Evolutionary conservation across 2,329 filamentous ascomycete genomes (phyloP), one percentile per base, ranked within the genome.

Genomic region (Dothidotthia symphoricarpi): DNA sequence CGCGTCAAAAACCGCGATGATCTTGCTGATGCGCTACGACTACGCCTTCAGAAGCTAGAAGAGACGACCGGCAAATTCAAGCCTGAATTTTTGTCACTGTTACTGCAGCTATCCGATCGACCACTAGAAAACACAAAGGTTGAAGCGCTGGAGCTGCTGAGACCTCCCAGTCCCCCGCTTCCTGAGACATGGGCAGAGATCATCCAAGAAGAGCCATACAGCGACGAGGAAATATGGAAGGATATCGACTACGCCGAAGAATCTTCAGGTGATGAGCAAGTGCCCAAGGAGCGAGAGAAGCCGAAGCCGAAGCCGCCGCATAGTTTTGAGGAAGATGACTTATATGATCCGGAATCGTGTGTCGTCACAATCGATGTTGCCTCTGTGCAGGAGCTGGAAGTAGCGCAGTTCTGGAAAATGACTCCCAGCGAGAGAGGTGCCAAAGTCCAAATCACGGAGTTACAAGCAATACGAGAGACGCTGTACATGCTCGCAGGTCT

Each of bases 401-500:
- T 59, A 16, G 61, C 64, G 1, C 75, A 77, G 39, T 77, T 75
- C 45, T 79, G 76, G 76, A 66, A 49, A 35, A 32, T 35, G 7
- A 6, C 28, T 11, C 13, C 27, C 2, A 29, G 41, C 6, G 39
- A 53, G 17, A 43, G 52, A 2, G 39, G 44, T 16, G 31, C 28
- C 12, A 61, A 41, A 17, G 34, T 48, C 3, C 53, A 59, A 12
- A 71, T 91, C 5, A 79, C 85, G 0, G 90, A 95, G 60, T 71
- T 86, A 1, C 82, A 90, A 47, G 72, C 83, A 9, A 70, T 90
- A 16, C 80, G 88, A 31, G 89, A 97, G 57, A 78, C 81, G 0
- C 71, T 96, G 0, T 91, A 88, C 55, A 94, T 96, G 87, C 75
- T 97, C 0, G 79, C 81, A 36, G 90, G 90, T 1, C 70, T 93